These are phyloP conservation scores for Pseudogymnoascus sp. DNA, from an alignment of 2,329 filamentous ascomycete species.

Conservation along the genomic window DNA sequence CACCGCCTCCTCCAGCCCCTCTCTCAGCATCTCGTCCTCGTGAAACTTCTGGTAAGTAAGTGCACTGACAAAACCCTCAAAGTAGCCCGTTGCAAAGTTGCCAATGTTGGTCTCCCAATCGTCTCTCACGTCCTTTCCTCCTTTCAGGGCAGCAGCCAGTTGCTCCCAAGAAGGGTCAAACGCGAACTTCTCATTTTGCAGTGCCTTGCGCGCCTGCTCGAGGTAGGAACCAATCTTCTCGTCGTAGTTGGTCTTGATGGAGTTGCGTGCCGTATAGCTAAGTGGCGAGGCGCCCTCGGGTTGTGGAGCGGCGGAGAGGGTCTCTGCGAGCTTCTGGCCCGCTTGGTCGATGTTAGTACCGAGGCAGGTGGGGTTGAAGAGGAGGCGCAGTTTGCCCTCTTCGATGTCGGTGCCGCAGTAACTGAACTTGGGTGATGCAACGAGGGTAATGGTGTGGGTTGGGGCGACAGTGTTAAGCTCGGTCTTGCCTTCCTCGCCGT, in stretches of 20 bases:
- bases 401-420: slow-evolving; percentile 40
- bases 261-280: slow-evolving; percentile 37
- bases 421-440: slow-evolving; percentile 38
- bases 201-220: slow-evolving; percentile 30
- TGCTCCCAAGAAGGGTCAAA: slow-evolving; percentile 43
- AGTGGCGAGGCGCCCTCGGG: slow-evolving; percentile 27
- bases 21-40: slow-evolving; percentile 24
- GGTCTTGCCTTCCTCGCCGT: slow-evolving; percentile 33
- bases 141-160: slow-evolving; percentile 35
- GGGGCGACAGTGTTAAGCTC: slow-evolving; percentile 43
- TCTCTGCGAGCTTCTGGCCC: slow-evolving; percentile 33
- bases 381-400: slow-evolving; percentile 41
- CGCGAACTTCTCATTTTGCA: slow-evolving; percentile 35
- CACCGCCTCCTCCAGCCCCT: slow-evolving; percentile 21
- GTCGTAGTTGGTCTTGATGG: slow-evolving; percentile 40
- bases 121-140: slow-evolving; percentile 27
- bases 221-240: slow-evolving; percentile 35
- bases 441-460: slow-evolving; percentile 39
- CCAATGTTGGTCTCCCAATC: slow-evolving; percentile 42
- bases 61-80: slow-evolving; percentile 35
- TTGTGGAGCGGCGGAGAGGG: slow-evolving; percentile 39
- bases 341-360: slow-evolving; percentile 39
- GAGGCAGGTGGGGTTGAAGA: slow-evolving; percentile 38
- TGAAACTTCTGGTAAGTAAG: slow-evolving; percentile 40
- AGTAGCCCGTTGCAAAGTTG: slow-evolving; percentile 35